Conservation (phyloP, 1,284 basidiomycete genomes). For the Leccinum pallidistipes region DNA sequence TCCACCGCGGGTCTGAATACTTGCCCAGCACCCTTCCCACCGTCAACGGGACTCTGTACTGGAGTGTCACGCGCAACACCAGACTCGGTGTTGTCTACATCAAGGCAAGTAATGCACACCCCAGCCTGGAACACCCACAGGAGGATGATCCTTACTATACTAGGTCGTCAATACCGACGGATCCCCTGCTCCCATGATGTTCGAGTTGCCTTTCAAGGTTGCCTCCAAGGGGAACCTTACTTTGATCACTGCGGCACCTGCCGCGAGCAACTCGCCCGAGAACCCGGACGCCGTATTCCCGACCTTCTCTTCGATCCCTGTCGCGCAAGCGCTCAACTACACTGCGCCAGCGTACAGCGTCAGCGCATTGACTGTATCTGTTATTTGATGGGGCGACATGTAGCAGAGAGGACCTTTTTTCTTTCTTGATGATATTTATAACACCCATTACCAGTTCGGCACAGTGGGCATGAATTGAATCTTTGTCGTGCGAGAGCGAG, state of each 20-base stretch:
- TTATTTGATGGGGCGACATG: background rate
- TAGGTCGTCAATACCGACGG: constrained; percentile 56
- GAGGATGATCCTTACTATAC: background rate
- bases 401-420: background rate
- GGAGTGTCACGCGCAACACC: constrained; percentile 55
- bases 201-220: constrained; percentile 56
- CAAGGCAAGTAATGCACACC: constrained; percentile 43
- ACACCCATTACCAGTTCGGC: background rate
- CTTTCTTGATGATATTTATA: background rate
- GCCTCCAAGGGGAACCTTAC: constrained; percentile 26
- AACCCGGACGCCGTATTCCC: constrained; percentile 50
- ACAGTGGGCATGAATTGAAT: background rate
- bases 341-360: constrained; percentile 59
- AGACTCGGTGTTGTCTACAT: constrained; percentile 47
- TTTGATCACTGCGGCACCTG: constrained; percentile 43
- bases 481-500: background rate
- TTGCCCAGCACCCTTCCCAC: constrained; percentile 61
- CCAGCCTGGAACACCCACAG: background rate
- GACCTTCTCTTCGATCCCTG: constrained; percentile 43
- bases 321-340: constrained; percentile 54
- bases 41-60: constrained; percentile 48
- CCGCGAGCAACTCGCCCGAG: constrained; percentile 54
- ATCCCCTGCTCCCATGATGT: constrained; percentile 43
- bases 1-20: constrained; percentile 60
- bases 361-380: constrained; percentile 42